phyloP scores from a whole-genome alignment of 169 alveolate species.

The Eimeria acervulina region DNA sequence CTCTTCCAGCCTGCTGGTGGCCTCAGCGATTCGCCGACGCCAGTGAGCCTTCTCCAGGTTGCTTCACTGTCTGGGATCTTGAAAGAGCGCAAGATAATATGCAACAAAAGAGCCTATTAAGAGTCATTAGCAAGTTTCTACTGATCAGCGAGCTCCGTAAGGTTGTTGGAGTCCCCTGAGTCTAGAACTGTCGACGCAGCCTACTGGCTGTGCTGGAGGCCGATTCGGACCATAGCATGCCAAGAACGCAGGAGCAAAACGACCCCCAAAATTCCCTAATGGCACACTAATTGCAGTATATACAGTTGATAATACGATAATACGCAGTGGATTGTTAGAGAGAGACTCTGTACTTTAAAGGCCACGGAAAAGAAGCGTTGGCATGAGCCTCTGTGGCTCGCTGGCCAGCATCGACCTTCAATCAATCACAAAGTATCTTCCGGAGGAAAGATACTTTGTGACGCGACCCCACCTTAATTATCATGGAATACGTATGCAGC shows the following conservation, averaged over 20 bases:
- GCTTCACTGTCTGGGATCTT: background rate
- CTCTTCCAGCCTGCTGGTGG: background rate
- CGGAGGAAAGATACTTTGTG: background rate
- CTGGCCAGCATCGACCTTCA: conserved; percentile 12
- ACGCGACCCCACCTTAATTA: background rate
- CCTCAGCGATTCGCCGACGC: background rate
- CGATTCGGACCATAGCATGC: conserved; percentile 26
- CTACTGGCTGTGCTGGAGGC: conserved; percentile 41
- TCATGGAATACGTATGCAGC: background rate
- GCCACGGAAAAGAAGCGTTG: background rate
- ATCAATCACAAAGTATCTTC: background rate
- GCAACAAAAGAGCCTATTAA: background rate
- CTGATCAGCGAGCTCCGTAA: background rate
- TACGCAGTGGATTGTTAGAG: background rate
- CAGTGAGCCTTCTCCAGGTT: conserved; percentile 9
- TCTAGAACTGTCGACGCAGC: conserved; percentile 36
- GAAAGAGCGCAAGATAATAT: background rate
- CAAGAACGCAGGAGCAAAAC: background rate
- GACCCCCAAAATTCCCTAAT: background rate
- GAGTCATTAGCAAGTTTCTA: background rate
- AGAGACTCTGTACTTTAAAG: background rate
- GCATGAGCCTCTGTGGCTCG: conserved; percentile 36
- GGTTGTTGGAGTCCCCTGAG: background rate
- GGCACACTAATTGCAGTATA: background rate
- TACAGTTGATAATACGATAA: no score